phyloP scores from a whole-genome alignment of 2,329 filamentous ascomycete species.

The Hymenoscyphus infarciens region DNA sequence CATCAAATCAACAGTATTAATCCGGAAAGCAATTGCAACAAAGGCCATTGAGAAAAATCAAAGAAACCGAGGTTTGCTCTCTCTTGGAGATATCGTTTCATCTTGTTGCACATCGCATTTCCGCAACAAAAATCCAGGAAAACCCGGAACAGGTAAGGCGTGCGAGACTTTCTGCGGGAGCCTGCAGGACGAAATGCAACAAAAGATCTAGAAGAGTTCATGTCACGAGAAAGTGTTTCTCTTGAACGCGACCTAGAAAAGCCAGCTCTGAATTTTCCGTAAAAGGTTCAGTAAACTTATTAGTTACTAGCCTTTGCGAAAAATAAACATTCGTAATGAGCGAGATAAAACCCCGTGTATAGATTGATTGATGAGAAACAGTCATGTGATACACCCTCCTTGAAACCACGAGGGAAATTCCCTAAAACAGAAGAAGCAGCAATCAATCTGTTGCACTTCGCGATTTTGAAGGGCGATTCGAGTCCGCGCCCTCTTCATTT shows the following conservation, averaged over 20 bases:
- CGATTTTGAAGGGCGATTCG: conserved; percentile 8
- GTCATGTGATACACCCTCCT: neutral
- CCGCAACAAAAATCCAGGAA: neutral
- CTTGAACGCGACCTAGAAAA: no score
- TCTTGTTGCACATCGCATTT: conserved; percentile 2
- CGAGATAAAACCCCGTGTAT: no score
- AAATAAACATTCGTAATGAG: no score
- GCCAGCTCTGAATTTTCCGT: no score
- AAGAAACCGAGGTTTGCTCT: neutral
- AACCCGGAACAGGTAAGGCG: neutral
- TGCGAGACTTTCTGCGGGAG: neutral
- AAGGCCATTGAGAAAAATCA: neutral
- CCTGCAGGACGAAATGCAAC: neutral
- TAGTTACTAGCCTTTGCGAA: no score
- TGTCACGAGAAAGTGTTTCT: neutral
- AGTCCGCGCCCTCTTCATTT: conserved; percentile 2
- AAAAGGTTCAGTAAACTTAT: no score
- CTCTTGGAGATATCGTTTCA: neutral
- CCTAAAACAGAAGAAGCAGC: neutral
- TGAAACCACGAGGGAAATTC: neutral
- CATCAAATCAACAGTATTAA: no score
- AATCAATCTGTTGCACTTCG: neutral
- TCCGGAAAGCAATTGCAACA: no score
- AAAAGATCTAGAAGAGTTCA: neutral
- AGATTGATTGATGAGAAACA: no score